Conservation (phyloP, 2,329 filamentous ascomycete species). For the Periconia sp. region DNA sequence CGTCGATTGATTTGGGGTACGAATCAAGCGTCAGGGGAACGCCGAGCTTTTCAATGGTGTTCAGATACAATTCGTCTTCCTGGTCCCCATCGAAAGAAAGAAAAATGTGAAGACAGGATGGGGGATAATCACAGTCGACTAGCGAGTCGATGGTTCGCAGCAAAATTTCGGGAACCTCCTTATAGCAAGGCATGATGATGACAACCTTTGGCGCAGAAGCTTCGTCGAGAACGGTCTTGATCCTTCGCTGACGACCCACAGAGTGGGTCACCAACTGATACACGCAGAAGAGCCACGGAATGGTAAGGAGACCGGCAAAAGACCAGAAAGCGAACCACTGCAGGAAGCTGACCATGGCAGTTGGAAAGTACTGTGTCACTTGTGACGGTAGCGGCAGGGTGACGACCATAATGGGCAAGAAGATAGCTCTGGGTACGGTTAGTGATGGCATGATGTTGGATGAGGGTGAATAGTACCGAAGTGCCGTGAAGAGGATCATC, state of each 20-base stretch:
- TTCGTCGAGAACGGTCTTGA: constrained; percentile 85
- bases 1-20: constrained; percentile 90
- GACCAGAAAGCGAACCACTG: constrained; percentile 98
- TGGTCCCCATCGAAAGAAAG: constrained; percentile 92
- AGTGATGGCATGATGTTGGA: constrained; percentile 12
- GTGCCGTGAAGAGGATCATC: constrained; percentile 71
- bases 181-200: constrained; percentile 96
- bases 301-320: constrained; percentile 81
- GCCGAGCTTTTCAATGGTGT: constrained; percentile 83
- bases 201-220: constrained; percentile 89
- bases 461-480: constrained; percentile 64
- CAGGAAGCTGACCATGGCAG: constrained; percentile 69
- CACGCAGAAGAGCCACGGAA: constrained; percentile 92
- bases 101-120: constrained; percentile 91
- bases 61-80: constrained; percentile 87
- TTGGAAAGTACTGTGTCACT: constrained; percentile 76
- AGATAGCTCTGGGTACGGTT: constrained; percentile 68
- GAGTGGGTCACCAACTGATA: constrained; percentile 90
- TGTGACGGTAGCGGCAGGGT: constrained; percentile 81
- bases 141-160: constrained; percentile 89
- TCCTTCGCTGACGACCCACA: constrained; percentile 78
- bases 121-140: constrained; percentile 91
- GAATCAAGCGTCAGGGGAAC: constrained; percentile 76
- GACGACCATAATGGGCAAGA: constrained; percentile 92
- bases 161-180: constrained; percentile 84